Evolutionary conservation across 2,329 filamentous ascomycete species (phyloP).

Genomic region (Berkeleyomyces rouxiae): DNA sequence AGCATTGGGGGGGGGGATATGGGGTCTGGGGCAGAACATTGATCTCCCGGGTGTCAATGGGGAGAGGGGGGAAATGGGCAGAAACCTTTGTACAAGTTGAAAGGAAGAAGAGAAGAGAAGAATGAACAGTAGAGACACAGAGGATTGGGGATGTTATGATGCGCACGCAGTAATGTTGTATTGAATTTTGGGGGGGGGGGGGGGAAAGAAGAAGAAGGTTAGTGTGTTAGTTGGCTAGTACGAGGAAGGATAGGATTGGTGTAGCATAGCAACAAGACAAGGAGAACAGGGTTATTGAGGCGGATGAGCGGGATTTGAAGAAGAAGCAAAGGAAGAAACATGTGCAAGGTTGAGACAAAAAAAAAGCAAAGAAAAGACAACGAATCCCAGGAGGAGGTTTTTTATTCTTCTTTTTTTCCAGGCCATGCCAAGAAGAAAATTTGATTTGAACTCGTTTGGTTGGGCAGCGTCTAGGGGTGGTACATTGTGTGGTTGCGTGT

Average conservation of each 20-base stretch:
- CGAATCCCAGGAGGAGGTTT: background rate
- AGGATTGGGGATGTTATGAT: background rate
- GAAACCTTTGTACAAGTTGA: background rate
- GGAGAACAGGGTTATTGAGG: background rate
- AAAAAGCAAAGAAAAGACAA: background rate
- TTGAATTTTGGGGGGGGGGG: background rate
- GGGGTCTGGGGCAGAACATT: background rate
- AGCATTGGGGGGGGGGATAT: background rate
- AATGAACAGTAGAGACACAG: background rate
- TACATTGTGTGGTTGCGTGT: background rate
- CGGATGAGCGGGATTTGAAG: too few species aligned
- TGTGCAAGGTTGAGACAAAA: background rate
- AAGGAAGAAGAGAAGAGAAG: background rate
- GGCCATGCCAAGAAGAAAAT: background rate
- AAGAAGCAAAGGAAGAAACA: background rate
- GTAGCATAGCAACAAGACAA: background rate
- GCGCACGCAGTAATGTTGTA: background rate
- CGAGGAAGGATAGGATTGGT: too few species aligned
- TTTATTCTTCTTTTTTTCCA: background rate
- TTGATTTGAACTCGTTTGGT: background rate
- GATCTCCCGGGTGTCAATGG: background rate
- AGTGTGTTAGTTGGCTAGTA: too few species aligned
- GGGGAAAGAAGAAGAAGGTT: background rate
- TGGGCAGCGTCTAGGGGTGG: background rate
- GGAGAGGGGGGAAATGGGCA: too few species aligned